Percentiles rank a stretch among this genome's conserved stretches.
phyloP scores from a whole-genome alignment of 2,329 filamentous ascomycete species.

The Peltaster fructicola region DNA sequence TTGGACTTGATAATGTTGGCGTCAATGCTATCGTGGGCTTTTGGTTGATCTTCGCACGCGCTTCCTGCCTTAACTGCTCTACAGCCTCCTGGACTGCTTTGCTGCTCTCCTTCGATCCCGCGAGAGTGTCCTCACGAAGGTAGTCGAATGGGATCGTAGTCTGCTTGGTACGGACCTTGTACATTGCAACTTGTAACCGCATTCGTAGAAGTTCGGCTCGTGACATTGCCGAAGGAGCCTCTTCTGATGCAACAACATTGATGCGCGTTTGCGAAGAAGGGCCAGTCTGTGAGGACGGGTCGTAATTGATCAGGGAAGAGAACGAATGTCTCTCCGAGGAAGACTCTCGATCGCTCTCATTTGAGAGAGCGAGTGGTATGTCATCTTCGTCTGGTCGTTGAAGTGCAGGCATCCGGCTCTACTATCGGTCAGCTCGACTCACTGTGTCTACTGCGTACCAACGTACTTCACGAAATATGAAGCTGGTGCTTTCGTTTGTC shows the following conservation, averaged over 20 bases:
- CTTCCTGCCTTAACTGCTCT: conserved; percentile 8
- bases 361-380: too few species aligned
- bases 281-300: conserved; percentile 22
- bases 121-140: conserved; percentile 21
- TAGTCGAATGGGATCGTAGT: conserved; percentile 44
- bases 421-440: too few species aligned
- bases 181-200: conserved; percentile 53
- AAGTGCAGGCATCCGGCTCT: too few species aligned
- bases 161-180: conserved; percentile 60
- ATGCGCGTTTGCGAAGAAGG: conserved; percentile 1
- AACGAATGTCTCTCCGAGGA: conserved; percentile 24
- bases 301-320: conserved; percentile 30
- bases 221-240: conserved; percentile 20
- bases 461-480: too few species aligned
- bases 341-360: too few species aligned
- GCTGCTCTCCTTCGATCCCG: conserved; percentile 3
- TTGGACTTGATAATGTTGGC: conserved; percentile 1
- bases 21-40: conserved; percentile 2
- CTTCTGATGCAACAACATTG: too few species aligned
- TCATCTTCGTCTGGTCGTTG: conserved; percentile 10
- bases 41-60: conserved; percentile 2
- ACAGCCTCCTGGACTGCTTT: conserved; percentile 10
- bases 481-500: too few species aligned
- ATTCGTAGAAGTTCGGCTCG: conserved; percentile 45
- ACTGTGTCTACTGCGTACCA: too few species aligned